Evolutionary conservation across 2,329 filamentous ascomycete genomes (phyloP).

Genomic region (Fusarium humuli): DNA sequence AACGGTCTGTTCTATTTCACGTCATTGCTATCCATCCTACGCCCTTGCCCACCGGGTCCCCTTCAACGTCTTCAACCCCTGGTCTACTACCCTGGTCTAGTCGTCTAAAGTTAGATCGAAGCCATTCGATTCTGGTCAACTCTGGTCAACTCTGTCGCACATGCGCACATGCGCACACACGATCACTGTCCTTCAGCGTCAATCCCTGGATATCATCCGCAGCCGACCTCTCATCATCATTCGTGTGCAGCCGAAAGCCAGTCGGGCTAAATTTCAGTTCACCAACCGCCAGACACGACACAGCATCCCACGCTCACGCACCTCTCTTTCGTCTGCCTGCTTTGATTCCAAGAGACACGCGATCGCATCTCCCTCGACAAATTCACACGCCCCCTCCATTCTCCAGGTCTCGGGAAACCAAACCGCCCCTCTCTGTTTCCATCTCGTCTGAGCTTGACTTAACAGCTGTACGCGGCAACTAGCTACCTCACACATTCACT

Average conservation of each 20-base stretch:
- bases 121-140: conserved; percentile 28
- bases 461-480: conserved; percentile 12
- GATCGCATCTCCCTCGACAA: conserved; percentile 40
- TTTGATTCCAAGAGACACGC: conserved; percentile 39
- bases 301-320: conserved; percentile 41
- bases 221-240: conserved; percentile 26
- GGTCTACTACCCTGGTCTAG: conserved; percentile 28
- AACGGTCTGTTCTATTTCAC: conserved; percentile 7
- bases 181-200: conserved; percentile 33
- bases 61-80: conserved; percentile 29
- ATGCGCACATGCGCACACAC: conserved; percentile 33
- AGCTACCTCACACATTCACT: conserved; percentile 43
- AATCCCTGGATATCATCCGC: conserved; percentile 25
- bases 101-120: conserved; percentile 39
- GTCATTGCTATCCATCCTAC: conserved; percentile 7
- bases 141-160: conserved; percentile 34
- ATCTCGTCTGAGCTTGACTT: conserved; percentile 27
- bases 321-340: neutral
- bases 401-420: conserved; percentile 36
- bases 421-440: conserved; percentile 39
- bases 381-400: conserved; percentile 43
- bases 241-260: conserved; percentile 25
- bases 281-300: conserved; percentile 33
- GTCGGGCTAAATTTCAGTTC: conserved; percentile 13
- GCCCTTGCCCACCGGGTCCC: conserved; percentile 8